Conservation (phyloP, 257 asterid species). For the Solanum lycopersicoides region DNA sequence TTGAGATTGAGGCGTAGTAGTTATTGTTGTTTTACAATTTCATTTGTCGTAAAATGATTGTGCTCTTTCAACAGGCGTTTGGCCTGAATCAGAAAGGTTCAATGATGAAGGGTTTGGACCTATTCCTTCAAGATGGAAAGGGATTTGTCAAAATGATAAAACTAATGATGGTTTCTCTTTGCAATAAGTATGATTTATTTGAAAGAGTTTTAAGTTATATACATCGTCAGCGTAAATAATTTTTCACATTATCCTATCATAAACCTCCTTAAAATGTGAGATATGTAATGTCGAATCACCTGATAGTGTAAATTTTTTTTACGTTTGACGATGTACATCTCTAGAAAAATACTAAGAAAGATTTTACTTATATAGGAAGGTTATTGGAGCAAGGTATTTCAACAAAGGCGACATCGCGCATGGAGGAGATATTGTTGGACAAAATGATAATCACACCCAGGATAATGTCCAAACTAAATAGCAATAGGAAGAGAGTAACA, state of each 20-base stretch:
- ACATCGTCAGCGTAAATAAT: not conserved
- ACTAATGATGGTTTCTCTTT: slow-evolving; percentile 6
- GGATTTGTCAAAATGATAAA: slow-evolving; percentile 33
- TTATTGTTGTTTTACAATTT: not conserved
- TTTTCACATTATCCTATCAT: not conserved
- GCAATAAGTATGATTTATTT: slow-evolving; percentile 40
- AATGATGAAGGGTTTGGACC: slow-evolving; percentile 53
- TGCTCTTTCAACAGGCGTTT: slow-evolving; percentile 37
- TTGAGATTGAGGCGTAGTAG: not conserved
- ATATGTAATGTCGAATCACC: not conserved
- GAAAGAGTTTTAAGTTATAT: not conserved
- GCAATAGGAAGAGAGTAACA: too few species aligned
- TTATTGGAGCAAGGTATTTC: slow-evolving; percentile 69
- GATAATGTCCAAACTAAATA: too few species aligned
- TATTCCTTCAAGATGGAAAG: slow-evolving; percentile 74
- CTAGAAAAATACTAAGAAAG: not conserved
- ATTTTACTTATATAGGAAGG: slow-evolving; percentile 35
- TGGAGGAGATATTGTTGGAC: too few species aligned
- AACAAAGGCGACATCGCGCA: slow-evolving; percentile 33
- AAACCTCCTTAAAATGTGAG: not conserved
- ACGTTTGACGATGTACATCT: not conserved
- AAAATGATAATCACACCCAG: too few species aligned
- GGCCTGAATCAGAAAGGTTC: slow-evolving; percentile 87
- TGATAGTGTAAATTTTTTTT: not conserved
- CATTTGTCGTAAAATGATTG: not conserved